Evolutionary conservation across 2,329 filamentous ascomycete species (phyloP).

Genomic region (Trichoderma pleuroti): DNA sequence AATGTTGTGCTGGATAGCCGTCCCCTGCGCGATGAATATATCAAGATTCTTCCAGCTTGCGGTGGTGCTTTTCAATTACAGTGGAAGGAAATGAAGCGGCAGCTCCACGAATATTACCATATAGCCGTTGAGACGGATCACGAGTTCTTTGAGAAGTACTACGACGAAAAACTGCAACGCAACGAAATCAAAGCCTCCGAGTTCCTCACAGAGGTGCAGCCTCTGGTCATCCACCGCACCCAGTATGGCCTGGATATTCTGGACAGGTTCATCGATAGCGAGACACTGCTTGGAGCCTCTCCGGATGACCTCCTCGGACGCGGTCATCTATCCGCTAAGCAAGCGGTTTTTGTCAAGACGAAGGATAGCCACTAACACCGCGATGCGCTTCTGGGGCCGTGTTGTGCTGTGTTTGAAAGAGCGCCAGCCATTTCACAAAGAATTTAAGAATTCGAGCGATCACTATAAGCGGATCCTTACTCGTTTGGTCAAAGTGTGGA

Average conservation of each 20-base stretch:
- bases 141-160: constrained; percentile 3
- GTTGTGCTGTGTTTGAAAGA: neutral
- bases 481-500: neutral
- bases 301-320: neutral
- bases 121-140: neutral
- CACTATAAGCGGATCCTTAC: neutral
- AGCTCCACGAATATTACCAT: neutral
- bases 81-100: neutral
- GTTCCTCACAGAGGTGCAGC: neutral
- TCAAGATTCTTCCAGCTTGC: constrained; percentile 3
- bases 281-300: neutral
- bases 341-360: neutral
- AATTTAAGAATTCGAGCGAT: neutral
- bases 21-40: neutral
- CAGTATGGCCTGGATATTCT: constrained; percentile 1
- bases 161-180: neutral
- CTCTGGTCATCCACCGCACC: neutral
- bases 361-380: neutral
- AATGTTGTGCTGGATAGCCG: neutral
- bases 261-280: neutral
- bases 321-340: neutral
- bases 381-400: neutral
- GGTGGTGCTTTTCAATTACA: neutral
- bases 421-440: neutral
- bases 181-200: neutral